A percentile compares a stretch with the other conserved stretches of the same genome.
Evolutionary conservation across 257 asterid genomes (phyloP).

Genomic region (Solanum bukasovii): DNA sequence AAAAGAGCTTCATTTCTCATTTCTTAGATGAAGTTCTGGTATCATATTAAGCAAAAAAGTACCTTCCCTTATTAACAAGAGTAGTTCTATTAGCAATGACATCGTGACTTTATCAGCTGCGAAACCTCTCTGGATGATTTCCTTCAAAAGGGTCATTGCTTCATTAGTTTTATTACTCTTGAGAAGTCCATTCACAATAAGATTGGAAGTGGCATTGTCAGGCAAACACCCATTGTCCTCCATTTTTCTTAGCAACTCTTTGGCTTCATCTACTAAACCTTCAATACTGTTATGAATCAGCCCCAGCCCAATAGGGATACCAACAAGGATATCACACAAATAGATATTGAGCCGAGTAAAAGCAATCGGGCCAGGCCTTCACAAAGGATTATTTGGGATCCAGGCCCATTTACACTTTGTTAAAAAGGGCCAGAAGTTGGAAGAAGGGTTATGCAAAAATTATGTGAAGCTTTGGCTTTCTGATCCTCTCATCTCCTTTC

Average conservation of each 20-base stretch:
- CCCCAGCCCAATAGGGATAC: no score
- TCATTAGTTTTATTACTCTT: conserved; percentile 3
- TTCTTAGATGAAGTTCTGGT: not conserved
- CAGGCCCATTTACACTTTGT: no score
- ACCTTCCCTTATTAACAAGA: not conserved
- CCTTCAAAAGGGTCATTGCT: conserved; percentile 6
- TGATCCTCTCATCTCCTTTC: no score
- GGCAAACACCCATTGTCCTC: conserved; percentile 6
- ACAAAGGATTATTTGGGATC: no score
- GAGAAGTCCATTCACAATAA: not conserved
- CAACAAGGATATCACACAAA: no score
- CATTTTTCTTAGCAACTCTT: conserved; percentile 11
- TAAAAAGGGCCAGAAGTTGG: no score
- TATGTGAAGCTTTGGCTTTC: no score
- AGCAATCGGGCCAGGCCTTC: no score
- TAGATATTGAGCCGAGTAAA: no score
- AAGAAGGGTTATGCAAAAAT: no score
- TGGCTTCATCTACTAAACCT: conserved; percentile 16
- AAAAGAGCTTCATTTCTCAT: not conserved
- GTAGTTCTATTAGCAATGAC: not conserved
- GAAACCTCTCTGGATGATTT: conserved; percentile 6
- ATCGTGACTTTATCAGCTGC: not conserved
- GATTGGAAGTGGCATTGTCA: conserved; percentile 7
- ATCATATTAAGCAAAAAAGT: not conserved
- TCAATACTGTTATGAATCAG: no score